phyloP scores from a whole-genome alignment of 139 green algal species.

The Gonium pectorale region DNA sequence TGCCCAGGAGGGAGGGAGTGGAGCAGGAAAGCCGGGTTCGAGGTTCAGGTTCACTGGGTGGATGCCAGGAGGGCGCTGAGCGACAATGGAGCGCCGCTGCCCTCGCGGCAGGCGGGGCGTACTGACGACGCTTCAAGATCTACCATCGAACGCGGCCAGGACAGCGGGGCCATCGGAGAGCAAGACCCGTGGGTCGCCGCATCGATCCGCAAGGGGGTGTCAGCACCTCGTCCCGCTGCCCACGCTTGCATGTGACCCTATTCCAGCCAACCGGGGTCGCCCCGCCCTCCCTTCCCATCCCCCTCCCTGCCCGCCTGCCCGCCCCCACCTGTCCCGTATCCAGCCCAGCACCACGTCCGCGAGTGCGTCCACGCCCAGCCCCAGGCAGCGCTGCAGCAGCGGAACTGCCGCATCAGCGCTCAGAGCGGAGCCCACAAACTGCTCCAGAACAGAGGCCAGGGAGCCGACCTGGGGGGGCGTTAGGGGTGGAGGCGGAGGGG shows the following conservation, averaged over 20 bases:
- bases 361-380: not conserved
- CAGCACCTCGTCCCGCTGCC: too few species aligned
- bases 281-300: not conserved
- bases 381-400: slow-evolving; percentile 27
- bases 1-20: too few species aligned
- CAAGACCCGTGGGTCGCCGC: too few species aligned
- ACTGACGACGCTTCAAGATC: too few species aligned
- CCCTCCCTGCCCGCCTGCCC: not conserved
- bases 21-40: not conserved
- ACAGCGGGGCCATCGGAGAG: not conserved
- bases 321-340: slow-evolving; percentile 28
- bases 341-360: slow-evolving; percentile 14
- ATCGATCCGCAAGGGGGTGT: too few species aligned
- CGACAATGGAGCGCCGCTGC: too few species aligned
- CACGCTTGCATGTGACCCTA: too few species aligned
- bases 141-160: too few species aligned
- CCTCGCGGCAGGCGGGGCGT: too few species aligned
- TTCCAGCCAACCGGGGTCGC: not conserved
- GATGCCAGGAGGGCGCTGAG: too few species aligned
- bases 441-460: slow-evolving; percentile 22
- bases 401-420: slow-evolving; percentile 27
- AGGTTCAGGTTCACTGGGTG: too few species aligned
- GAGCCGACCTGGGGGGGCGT: slow-evolving; percentile 14
- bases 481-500: not conserved
- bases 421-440: slow-evolving; percentile 5